Evolutionary conservation across 352 stramenopile genomes (phyloP), one percentile per base, ranked within the genome.

Genomic region (Discostella stelligera): DNA sequence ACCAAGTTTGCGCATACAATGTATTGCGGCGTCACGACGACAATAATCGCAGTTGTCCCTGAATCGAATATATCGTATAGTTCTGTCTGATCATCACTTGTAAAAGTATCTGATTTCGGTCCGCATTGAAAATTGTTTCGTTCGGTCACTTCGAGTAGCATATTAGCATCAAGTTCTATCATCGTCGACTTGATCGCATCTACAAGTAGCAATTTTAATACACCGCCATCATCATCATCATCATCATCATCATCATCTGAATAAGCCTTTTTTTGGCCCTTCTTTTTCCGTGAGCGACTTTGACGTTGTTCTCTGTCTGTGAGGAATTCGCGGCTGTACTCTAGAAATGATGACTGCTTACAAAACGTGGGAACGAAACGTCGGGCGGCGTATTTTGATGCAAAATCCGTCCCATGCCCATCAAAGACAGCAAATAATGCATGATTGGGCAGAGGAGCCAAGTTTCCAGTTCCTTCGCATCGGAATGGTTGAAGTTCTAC

Each of bases 1-100:
- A 63, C 55, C 59, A 76, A 68, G 58, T 95, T 95, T 48, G 90
- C 90, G 74, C 92, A 94, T 32, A 96, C 66, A 46, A 96, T 83
- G 27, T 81, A 85, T 10, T 83, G 78, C 10, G 90, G 90, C 37
- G 90, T 94, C n/a, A 96, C 50, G 44, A 95, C 70, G 4, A 93
- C 82, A 53, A 85, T 77, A 23, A 94, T 83, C 14, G 90, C 91
- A 23, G 93, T 96, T 39, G 88, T 94, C 13, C 93, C 93, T 18
- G 85, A 84, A 66, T 90, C 82, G 21, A 59, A 76, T 58, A 65
- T 52, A 25, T 76, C 66, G 39, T 67, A 62, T 39, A 74, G 1
- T 53, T 60, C 16, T 6, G n/a, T 16, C 25, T 58, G 50, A 44
- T 60, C 21, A 41, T 44, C 37, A 32, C 7, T 61, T 56, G 23